Evolutionary conservation across 192 early-diverging fungal genomes (phyloP).

Genomic region (Allomyces macrogynus): DNA sequence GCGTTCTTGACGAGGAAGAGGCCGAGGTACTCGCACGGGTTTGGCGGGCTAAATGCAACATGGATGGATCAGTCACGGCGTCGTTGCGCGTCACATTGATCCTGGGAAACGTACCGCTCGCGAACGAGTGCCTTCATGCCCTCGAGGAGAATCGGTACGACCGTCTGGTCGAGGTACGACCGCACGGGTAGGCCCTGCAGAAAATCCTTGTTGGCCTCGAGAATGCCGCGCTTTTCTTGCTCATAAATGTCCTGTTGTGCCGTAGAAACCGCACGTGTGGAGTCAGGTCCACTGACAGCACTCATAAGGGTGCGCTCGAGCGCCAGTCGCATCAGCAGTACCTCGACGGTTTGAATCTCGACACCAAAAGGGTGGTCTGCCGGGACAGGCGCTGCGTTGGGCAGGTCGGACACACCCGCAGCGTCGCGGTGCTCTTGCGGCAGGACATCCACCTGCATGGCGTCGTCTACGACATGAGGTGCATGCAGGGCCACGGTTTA

Average conservation of each 20-base stretch:
- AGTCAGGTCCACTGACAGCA: too few species aligned
- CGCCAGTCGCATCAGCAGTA: too few species aligned
- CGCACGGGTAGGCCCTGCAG: slow-evolving; percentile 14
- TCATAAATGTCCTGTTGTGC: not conserved
- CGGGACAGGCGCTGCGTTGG: too few species aligned
- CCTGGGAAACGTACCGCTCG: slow-evolving; percentile 17
- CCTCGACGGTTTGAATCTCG: too few species aligned
- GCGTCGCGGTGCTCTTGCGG: too few species aligned
- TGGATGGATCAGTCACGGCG: not conserved
- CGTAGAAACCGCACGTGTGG: too few species aligned
- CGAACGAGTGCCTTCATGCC: slow-evolving; percentile 22
- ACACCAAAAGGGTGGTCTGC: too few species aligned
- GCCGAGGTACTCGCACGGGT: slow-evolving; percentile 22
- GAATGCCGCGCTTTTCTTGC: not conserved
- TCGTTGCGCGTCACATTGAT: not conserved
- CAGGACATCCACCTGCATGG: too few species aligned
- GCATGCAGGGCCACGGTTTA: too few species aligned
- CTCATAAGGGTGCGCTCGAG: too few species aligned
- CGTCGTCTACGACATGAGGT: too few species aligned
- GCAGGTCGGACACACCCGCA: too few species aligned
- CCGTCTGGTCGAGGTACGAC: slow-evolving; percentile 26
- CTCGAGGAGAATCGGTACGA: slow-evolving; percentile 27
- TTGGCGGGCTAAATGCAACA: slow-evolving; percentile 14
- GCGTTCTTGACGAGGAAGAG: slow-evolving; percentile 16
- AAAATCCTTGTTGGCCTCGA: not conserved